Conservation (phyloP, 495 filamentous ascomycete genomes). For the Chaetomium tenue region DNA sequence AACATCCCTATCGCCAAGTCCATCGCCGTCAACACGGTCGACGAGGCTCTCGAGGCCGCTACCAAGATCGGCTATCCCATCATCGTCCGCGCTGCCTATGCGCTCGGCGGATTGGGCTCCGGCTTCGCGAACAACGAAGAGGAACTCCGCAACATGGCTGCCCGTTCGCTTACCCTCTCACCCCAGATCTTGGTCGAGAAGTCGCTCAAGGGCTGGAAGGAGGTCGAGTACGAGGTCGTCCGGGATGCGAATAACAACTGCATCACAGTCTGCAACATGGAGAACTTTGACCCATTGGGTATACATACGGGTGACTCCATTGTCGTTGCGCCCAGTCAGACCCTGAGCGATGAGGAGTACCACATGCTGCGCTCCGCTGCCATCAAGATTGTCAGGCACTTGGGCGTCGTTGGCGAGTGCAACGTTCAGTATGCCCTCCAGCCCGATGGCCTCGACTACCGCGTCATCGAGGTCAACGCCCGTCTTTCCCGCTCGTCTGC, state of each 20-base stretch:
- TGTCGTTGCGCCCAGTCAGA: conserved; percentile 95
- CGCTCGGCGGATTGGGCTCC: conserved; percentile 90
- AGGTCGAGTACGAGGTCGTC: conserved; percentile 98
- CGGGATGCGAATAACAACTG: conserved; percentile 96
- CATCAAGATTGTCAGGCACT: conserved; percentile 97
- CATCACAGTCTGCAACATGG: conserved; percentile 99
- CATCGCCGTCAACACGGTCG: conserved; percentile 83
- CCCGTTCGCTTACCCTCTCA: conserved; percentile 88
- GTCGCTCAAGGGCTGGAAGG: conserved; percentile 99
- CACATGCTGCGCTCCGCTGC: conserved; percentile 98
- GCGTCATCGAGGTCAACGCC: conserved; percentile 98
- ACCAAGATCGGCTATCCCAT: conserved; percentile 89
- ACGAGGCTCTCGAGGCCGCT: conserved; percentile 86
- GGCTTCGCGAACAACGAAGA: conserved; percentile 95
- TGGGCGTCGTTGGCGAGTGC: conserved; percentile 96
- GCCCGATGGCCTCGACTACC: conserved; percentile 93
- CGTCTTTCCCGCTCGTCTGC: conserved; percentile 93
- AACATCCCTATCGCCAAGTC: conserved; percentile 96
- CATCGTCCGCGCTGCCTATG: conserved; percentile 94
- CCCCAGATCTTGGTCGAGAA: conserved; percentile 98
- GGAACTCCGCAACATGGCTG: conserved; percentile 88
- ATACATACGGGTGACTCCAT: conserved; percentile 99
- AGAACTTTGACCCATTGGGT: conserved; percentile 97
- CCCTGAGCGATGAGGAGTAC: conserved; percentile 93
- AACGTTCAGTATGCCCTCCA: conserved; percentile 99